phyloP scores from a whole-genome alignment of 306 rosid species.

The Pyrus pyrifolia region DNA sequence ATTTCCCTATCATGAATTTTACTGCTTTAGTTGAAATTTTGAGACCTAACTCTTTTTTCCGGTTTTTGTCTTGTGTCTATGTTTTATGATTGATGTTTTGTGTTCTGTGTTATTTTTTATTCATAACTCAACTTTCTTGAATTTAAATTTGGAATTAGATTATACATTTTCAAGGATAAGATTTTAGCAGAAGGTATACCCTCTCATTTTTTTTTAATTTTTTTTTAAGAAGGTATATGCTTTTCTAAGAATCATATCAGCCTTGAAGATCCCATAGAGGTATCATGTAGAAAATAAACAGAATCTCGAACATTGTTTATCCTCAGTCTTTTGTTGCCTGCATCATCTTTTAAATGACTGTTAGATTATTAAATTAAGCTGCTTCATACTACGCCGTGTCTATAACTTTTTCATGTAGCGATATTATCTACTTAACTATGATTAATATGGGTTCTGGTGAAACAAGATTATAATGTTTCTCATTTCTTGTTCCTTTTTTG shows the following conservation, averaged over 20 bases:
- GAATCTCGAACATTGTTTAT: neutral
- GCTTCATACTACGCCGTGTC: neutral
- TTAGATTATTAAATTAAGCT: neutral
- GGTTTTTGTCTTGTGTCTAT: neutral
- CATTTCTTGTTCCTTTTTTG: neutral
- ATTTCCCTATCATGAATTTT: neutral
- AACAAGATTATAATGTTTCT: neutral
- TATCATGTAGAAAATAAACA: neutral
- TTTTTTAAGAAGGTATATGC: neutral
- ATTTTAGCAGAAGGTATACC: too few relatives aligned
- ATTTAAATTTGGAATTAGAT: neutral
- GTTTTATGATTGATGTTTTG: neutral
- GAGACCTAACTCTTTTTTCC: too few relatives aligned
- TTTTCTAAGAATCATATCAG: neutral
- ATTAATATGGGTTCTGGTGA: neutral
- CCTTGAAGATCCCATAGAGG: neutral
- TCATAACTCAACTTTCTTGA: neutral
- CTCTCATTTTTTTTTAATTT: too few relatives aligned
- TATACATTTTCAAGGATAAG: neutral
- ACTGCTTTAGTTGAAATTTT: neutral
- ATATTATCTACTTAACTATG: neutral
- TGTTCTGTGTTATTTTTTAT: neutral
- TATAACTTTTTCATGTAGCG: neutral
- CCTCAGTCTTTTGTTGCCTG: neutral
- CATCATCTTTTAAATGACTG: neutral